Evolutionary conservation across 2,329 filamentous ascomycete genomes (phyloP), one percentile per base, ranked within the genome.

Genomic region (Beauveria rudraprayagi): DNA sequence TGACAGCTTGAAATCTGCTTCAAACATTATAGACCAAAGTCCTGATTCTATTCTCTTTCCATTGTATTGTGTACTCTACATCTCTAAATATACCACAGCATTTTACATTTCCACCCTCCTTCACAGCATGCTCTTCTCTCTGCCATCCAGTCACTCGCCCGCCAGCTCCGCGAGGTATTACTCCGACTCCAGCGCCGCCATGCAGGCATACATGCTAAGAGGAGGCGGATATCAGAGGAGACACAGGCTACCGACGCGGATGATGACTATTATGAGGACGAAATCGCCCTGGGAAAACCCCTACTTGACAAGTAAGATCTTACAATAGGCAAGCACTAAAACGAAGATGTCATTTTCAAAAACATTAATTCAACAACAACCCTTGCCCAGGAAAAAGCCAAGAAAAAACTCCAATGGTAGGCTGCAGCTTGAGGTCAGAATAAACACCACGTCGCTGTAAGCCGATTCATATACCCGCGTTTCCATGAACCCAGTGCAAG

Each of bases 181-280:
- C 78, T 99, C 94, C 11, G 93, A 93, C 72, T 99, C 59, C 59
- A 99, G 84, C 11, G 93, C 94, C 58, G 94, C 94, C 79, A 96
- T 88, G 76, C 94, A 99, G 65, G 26, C 26, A 8, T 28, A 28
- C 26, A 28, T 28, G 26, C 26, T 28, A 28, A 28, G 7, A 8
- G 7, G 26, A 28, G 26, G 26, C 26, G 7, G 7, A 28, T 9
- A 28, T 8, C 8, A 28, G 7, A 28, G 26, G 7, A 28, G 26
- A 28, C 26, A 0, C 26, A 28, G 26, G 26, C 8, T 28, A 28
- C 26, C 8, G 7, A 28, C 26, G 26, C 26, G 8, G 26, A 28
- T 28, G 26, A 28, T 28, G 26, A 28, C 26, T 1, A 26, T 6
- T 4, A 26, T 26, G 26, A 26, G 26, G 26, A 26, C 3, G 26